These are phyloP conservation scores for Tetrapisispora nanseiensis DNA, from an alignment of 805 yeast genomes.

Conservation along the genomic window DNA sequence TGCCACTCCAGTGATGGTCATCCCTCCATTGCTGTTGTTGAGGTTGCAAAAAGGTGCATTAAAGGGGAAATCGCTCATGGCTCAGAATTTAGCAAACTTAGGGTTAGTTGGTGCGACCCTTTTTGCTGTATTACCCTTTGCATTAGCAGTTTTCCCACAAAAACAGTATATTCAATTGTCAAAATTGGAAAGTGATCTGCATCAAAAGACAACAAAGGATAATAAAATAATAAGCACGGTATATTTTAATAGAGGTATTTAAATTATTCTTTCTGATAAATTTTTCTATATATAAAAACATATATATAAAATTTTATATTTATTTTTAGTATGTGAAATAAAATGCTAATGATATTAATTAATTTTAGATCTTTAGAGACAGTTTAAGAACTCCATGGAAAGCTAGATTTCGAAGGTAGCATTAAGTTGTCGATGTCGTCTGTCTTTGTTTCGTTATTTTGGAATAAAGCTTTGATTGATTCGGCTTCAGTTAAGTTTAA, in stretches of 20 bases:
- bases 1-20: conserved; percentile 95
- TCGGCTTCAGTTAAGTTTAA: conserved; percentile 6
- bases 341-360: no score
- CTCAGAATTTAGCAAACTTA: conserved; percentile 65
- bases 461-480: conserved; percentile 8
- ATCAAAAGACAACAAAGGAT: conserved; percentile 46
- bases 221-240: conserved; percentile 53
- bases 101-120: conserved; percentile 82
- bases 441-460: conserved; percentile 4
- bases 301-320: background rate
- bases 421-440: conserved; percentile 10
- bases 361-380: background rate
- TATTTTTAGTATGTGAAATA: no score
- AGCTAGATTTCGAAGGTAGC: conserved; percentile 10
- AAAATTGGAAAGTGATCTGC: conserved; percentile 57
- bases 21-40: conserved; percentile 82
- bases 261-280: no score
- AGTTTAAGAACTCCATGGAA: conserved; percentile 10
- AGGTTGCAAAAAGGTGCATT: conserved; percentile 62
- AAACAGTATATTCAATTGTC: conserved; percentile 51
- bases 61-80: conserved; percentile 54
- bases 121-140: conserved; percentile 84
- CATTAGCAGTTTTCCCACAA: conserved; percentile 93
- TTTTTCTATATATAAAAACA: background rate
- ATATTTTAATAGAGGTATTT: conserved; percentile 91